These are phyloP conservation scores for Rehmannia glutinosa DNA, from an alignment of 257 asterid genomes.

Conservation along the genomic window DNA sequence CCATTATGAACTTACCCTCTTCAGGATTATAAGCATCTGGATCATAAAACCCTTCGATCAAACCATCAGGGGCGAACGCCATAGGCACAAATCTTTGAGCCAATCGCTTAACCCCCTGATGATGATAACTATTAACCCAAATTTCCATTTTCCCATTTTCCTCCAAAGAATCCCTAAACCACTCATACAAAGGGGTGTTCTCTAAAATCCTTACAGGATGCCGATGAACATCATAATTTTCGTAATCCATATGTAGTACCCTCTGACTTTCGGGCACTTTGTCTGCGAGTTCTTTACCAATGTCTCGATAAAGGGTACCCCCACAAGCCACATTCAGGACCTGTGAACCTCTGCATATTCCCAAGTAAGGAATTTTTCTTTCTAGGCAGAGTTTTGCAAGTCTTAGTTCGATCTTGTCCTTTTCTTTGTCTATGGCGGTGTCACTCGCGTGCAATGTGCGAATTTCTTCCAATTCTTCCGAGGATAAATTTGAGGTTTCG, in stretches of 20 bases:
- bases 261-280: constrained; percentile 11
- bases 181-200: constrained; percentile 59
- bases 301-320: constrained; percentile 82
- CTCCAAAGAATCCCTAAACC: constrained; percentile 66
- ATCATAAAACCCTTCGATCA: constrained; percentile 86
- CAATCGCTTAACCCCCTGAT: constrained; percentile 80
- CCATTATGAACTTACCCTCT: constrained; percentile 89
- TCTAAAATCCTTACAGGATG: constrained; percentile 51
- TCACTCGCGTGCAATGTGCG: constrained; percentile 57
- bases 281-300: constrained; percentile 48
- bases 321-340: constrained; percentile 89
- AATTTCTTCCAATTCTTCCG: constrained; percentile 65
- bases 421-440: constrained; percentile 66
- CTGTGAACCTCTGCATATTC: constrained; percentile 91
- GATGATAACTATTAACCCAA: constrained; percentile 82
- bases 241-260: constrained; percentile 67
- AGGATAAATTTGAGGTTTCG: constrained; percentile 37
- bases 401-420: constrained; percentile 72
- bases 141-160: constrained; percentile 45
- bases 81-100: constrained; percentile 85
- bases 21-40: constrained; percentile 75
- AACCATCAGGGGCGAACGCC: constrained; percentile 88
- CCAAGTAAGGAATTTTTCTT: constrained; percentile 79
- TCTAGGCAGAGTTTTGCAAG: constrained; percentile 84
- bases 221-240: constrained; percentile 72